A percentile compares a stretch with the other conserved stretches of the same genome.
phyloP scores from a whole-genome alignment of 1,139 yeast species.

The Candida sp. region DNA sequence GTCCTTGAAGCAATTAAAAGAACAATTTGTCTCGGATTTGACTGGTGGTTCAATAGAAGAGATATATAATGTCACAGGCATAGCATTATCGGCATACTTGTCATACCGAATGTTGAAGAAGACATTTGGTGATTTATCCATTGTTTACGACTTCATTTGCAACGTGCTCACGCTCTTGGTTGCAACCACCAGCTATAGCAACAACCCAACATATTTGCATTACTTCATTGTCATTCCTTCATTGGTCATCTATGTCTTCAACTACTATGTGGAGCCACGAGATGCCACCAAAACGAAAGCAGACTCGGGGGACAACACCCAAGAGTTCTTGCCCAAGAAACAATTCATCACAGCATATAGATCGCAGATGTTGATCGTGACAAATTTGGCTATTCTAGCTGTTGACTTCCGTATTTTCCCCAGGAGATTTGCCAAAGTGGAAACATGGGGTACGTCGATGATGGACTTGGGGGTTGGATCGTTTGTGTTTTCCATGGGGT shows the following conservation, averaged over 20 bases:
- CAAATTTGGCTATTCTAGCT: constrained; percentile 88
- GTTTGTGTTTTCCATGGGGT: constrained; percentile 96
- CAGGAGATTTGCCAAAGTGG: constrained; percentile 93
- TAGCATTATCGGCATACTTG: constrained; percentile 64
- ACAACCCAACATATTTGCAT: constrained; percentile 46
- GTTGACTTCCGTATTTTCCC: constrained; percentile 93
- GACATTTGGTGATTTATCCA: constrained; percentile 22
- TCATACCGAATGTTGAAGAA: constrained; percentile 31
- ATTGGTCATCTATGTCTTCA: constrained; percentile 16
- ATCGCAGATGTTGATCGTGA: constrained; percentile 85
- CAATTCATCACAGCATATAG: constrained; percentile 84
- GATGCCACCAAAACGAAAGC: constrained; percentile 5
- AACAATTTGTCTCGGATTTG: constrained; percentile 82
- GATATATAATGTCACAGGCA: constrained; percentile 70
- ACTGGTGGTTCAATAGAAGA: constrained; percentile 81
- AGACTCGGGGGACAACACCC: constrained; percentile 1
- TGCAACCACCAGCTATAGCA: constrained; percentile 71
- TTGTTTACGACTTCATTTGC: constrained; percentile 60
- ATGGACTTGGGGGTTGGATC: constrained; percentile 99
- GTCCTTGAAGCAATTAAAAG: constrained; percentile 70
- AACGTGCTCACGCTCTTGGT: constrained; percentile 70
- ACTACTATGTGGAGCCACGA: constrained; percentile 7
- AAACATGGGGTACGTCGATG: constrained; percentile 97
- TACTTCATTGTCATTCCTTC: constrained; percentile 46
- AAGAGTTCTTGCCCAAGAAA: constrained; percentile 53